Evolutionary conservation across 179 eudicot genomes (phyloP).

Genomic region (Spinacia oleracea): DNA sequence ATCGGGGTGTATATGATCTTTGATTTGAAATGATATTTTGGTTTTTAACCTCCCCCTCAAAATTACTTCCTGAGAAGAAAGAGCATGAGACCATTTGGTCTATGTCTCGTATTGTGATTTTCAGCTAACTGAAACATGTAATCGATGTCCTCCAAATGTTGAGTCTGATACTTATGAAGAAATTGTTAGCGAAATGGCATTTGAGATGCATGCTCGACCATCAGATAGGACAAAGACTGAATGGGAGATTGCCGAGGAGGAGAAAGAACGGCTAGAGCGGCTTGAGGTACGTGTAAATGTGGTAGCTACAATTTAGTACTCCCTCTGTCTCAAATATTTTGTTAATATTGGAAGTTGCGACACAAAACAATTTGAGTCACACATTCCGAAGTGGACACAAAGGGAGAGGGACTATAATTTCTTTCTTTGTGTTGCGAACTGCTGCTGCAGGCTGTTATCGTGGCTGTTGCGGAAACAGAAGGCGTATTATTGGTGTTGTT

Average conservation of each 20-base stretch:
- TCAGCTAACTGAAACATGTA: not conserved
- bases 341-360: no score
- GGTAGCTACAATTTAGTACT: constrained; percentile 2
- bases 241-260: constrained; percentile 93
- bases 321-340: no score
- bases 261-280: constrained; percentile 80
- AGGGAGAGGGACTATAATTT: no score
- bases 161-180: constrained; percentile 83
- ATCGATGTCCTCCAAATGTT: constrained; percentile 42
- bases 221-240: constrained; percentile 91
- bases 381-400: not conserved
- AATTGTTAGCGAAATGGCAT: no score
- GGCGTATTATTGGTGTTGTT: no score
- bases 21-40: not conserved
- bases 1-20: not conserved
- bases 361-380: not conserved
- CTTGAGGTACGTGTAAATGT: constrained; percentile 61
- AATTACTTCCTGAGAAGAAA: no score
- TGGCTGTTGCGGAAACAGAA: no score
- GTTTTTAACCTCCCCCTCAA: not conserved
- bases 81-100: not conserved
- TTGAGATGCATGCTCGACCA: constrained; percentile 82
- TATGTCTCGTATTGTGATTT: not conserved
- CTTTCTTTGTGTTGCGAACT: no score
- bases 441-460: no score